Evolutionary conservation across 768 basidiomycete genomes (phyloP), one percentile per base, ranked within the genome.

Genomic region (Psilocybe subaeruginosa): DNA sequence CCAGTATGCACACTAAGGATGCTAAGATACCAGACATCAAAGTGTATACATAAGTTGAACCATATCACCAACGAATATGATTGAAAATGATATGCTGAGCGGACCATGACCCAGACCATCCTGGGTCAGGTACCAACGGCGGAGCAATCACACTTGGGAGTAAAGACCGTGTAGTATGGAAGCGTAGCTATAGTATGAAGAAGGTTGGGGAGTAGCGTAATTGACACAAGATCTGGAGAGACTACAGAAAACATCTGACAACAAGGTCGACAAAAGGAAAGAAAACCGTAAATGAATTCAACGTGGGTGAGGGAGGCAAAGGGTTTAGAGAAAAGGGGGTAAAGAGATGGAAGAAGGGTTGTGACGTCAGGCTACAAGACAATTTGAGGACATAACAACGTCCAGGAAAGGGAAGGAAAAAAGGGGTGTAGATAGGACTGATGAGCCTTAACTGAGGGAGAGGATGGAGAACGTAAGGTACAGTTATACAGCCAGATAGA

Each of bases 151-250:
- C 2, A 23, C 23, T 23, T 23, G 23, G 23, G 53, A 46, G 63
- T 60, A 60, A 64, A 29, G 59, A 64, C 62, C 19, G 62, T 63
- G 57, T 61, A 50, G 55, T 50, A 55, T 53, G 41, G 12, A 61
- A 52, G 39, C 49, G 48, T 61, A 53, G 55, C 48, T 61, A 56
- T 61, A 23, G 47, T 48, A 49, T 48, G 46, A 27, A 23, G 39
- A 47, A 47, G 27, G 51, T 4, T 30, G 56, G 46, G 49, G 50
- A 59, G 53, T 63, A 64, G 63, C 56, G 59, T 60, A 60, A 41
- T 49, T 56, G 47, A 50, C 35, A 45, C 19, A 55, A 48, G 49
- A 55, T 48, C 46, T 29, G 35, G 51, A 39, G 54, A 29, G 46
- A 41, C 54, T 31, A 45, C 41, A 59, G 41, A 58, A 59, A 59